Evolutionary conservation across 768 basidiomycete genomes (phyloP).

Genomic region (Pluteus cervinus): DNA sequence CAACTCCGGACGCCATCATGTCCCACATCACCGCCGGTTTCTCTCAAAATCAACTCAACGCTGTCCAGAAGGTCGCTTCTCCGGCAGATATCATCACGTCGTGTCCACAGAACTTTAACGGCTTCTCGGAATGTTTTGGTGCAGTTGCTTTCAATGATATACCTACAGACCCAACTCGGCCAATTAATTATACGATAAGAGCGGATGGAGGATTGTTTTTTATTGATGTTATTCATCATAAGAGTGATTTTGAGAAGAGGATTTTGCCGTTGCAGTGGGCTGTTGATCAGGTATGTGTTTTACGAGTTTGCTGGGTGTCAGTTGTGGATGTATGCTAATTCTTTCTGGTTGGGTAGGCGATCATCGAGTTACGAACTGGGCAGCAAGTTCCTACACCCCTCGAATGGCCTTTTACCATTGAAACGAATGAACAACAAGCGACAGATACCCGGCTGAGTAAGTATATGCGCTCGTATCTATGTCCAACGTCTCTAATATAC

Average conservation of each 20-base stretch:
- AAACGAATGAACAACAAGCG: conserved; percentile 59
- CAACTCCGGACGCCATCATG: conserved; percentile 58
- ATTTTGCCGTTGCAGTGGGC: conserved; percentile 75
- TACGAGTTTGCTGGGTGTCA: neutral
- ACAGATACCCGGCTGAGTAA: conserved; percentile 50
- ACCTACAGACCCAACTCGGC: conserved; percentile 29
- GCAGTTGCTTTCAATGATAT: conserved; percentile 58
- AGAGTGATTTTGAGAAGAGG: conserved; percentile 61
- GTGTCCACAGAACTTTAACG: conserved; percentile 74
- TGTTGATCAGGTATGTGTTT: conserved; percentile 51
- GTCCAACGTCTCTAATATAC: conserved; percentile 5
- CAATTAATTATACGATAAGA: conserved; percentile 64
- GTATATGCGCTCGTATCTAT: conserved; percentile 13
- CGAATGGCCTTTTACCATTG: conserved; percentile 68
- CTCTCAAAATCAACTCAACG: conserved; percentile 34
- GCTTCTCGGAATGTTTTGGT: conserved; percentile 64
- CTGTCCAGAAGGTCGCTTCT: conserved; percentile 43
- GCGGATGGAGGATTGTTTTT: conserved; percentile 60
- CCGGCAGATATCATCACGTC: conserved; percentile 42
- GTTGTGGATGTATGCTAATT: neutral
- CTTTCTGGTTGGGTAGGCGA: conserved; percentile 38
- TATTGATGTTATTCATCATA: conserved; percentile 61
- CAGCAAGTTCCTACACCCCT: conserved; percentile 47
- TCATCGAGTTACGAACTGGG: conserved; percentile 65
- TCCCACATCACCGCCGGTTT: conserved; percentile 50